Percentiles rank a stretch among this genome's conserved stretches.
phyloP scores from a whole-genome alignment of 2,329 filamentous ascomycete species.

The Emergomyces orientalis region DNA sequence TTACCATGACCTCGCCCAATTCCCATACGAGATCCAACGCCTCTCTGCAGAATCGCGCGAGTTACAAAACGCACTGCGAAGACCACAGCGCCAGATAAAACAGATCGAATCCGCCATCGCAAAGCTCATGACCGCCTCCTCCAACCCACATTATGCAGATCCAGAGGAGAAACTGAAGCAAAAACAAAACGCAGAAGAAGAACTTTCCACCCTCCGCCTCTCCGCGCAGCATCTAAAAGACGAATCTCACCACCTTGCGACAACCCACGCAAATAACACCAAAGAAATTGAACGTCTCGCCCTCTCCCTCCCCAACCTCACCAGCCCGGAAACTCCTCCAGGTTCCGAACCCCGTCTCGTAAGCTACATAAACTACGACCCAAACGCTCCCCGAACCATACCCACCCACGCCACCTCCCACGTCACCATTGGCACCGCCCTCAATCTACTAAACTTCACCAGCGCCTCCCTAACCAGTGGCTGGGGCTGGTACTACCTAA shows the following conservation, averaged over 20 bases:
- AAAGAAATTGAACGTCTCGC: conserved; percentile 65
- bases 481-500: conserved; percentile 96
- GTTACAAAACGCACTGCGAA: conserved; percentile 33
- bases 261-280: conserved; percentile 28
- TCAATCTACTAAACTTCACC: conserved; percentile 86
- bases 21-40: conserved; percentile 45
- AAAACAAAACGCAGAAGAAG: conserved; percentile 12
- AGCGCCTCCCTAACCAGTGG: conserved; percentile 72
- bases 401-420: conserved; percentile 54
- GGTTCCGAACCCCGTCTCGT: conserved; percentile 57
- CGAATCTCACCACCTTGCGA: conserved; percentile 25
- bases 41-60: conserved; percentile 30
- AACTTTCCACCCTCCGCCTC: conserved; percentile 23
- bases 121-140: conserved; percentile 21
- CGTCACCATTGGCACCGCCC: conserved; percentile 72
- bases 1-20: conserved; percentile 51
- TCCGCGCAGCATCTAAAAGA: conserved; percentile 35
- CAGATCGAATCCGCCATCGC: conserved; percentile 36
- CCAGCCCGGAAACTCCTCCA: conserved; percentile 63
- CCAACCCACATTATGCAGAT: conserved; percentile 11
- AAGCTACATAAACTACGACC: conserved; percentile 69
- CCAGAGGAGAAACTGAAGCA: conserved; percentile 12
- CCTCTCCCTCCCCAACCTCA: conserved; percentile 75
- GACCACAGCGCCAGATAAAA: conserved; percentile 36
- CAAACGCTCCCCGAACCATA: conserved; percentile 28